A percentile compares a stretch with the other conserved stretches of the same genome.
Evolutionary conservation across 2,329 filamentous ascomycete species (phyloP).

Genomic region (Colletotrichum coccodes): DNA sequence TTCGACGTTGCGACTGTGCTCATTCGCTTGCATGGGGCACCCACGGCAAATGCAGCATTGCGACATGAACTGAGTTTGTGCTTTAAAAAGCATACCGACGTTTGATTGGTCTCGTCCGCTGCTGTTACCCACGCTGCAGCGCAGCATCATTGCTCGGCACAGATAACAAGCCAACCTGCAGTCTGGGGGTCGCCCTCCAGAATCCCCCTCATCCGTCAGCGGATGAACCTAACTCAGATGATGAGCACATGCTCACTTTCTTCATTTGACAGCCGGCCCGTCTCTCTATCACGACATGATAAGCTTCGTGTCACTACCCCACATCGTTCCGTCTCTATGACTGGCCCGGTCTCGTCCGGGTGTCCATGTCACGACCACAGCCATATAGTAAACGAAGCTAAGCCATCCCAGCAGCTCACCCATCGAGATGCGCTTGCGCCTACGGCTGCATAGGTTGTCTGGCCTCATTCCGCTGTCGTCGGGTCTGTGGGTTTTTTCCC

Average conservation of each 20-base stretch:
- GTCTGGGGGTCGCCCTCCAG: neutral
- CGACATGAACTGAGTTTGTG: slow-evolving; percentile 12
- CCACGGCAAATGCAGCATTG: neutral
- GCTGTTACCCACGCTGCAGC: neutral
- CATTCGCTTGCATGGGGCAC: slow-evolving; percentile 14
- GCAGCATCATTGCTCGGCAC: slow-evolving; percentile 5
- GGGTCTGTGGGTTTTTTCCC: neutral
- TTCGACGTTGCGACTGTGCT: slow-evolving; percentile 4
- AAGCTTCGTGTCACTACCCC: slow-evolving; percentile 9
- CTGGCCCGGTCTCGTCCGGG: slow-evolving; percentile 10
- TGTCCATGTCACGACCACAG: slow-evolving; percentile 3
- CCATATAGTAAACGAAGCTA: neutral
- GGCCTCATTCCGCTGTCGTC: neutral
- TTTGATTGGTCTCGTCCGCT: neutral
- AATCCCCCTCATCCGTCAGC: slow-evolving; percentile 19
- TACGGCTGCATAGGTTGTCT: neutral
- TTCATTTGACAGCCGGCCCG: slow-evolving; percentile 18
- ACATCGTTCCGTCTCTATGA: neutral
- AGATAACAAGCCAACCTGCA: slow-evolving; percentile 12
- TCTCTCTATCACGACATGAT: slow-evolving; percentile 19
- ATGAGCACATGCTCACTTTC: slow-evolving; percentile 28
- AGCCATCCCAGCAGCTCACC: neutral
- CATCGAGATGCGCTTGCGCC: slow-evolving; percentile 3
- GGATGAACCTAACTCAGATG: slow-evolving; percentile 20
- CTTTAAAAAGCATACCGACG: neutral